Conservation (phyloP, 2,329 filamentous ascomycete genomes). For the Chaetothyriales sp. region DNA sequence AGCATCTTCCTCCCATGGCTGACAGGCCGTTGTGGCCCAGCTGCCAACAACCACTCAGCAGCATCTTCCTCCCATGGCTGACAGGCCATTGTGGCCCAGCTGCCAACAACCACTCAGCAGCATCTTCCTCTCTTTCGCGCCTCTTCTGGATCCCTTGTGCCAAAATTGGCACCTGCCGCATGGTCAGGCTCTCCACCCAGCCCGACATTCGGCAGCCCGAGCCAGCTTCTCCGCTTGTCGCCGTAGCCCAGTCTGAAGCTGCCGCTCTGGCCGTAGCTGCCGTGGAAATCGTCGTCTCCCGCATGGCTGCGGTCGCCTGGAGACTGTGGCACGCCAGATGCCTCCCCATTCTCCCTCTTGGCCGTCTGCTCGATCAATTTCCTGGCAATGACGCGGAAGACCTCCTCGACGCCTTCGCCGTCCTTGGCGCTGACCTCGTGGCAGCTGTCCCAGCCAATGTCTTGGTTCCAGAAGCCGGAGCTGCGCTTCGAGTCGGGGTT, state of each 20-base stretch:
- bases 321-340: constrained; percentile 32
- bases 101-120: constrained; percentile 22
- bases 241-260: constrained; percentile 47
- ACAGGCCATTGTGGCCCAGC: too few relatives aligned
- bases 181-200: constrained; percentile 26
- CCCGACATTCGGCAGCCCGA: constrained; percentile 40
- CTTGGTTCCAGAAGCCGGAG: constrained; percentile 61
- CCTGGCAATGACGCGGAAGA: constrained; percentile 79
- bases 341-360: constrained; percentile 39
- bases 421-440: constrained; percentile 93
- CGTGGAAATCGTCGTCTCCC: constrained; percentile 17
- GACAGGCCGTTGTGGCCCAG: too few relatives aligned
- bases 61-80: too few relatives aligned
- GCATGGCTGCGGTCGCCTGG: constrained; percentile 29
- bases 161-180: constrained; percentile 21
- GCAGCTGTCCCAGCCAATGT: constrained; percentile 91
- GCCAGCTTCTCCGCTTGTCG: constrained; percentile 50
- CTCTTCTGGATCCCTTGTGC: constrained; percentile 22
- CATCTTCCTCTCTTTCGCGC: constrained; percentile 24
- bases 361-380: constrained; percentile 65
- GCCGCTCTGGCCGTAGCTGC: constrained; percentile 31
- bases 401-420: constrained; percentile 90
- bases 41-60: too few relatives aligned
- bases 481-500: constrained; percentile 33
- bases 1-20: constrained; percentile 21